Evolutionary conservation across 345 rosid genomes (phyloP), one percentile per base, ranked within the genome.

Genomic region (Excoecaria agallocha): DNA sequence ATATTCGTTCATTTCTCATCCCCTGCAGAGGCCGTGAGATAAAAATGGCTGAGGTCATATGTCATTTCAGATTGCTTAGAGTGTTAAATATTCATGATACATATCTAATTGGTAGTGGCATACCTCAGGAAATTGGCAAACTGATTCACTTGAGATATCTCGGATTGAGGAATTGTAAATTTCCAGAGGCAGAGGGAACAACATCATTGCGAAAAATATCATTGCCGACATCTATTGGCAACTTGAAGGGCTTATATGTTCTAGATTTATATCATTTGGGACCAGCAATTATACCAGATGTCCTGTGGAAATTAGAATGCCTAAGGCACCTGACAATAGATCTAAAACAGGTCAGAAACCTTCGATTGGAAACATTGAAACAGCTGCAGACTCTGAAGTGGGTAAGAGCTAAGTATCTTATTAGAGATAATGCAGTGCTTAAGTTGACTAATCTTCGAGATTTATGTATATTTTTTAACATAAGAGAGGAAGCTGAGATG

Each of bases 331-430:
- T 68, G n/a, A 2, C 35, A 7, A 12, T 68, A 8, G 30, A 12
- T 39, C 25, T n/a, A n/a, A 11, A 8, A 49, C 19, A 6, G 1
- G 3, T 38, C 19, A 17, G 17, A 9, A 13, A 6, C 0, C 12
- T 16, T 13, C 25, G 30, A 16, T 3, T 69, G 60, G 72, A 48
- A 25, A 48, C 56, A 12, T 48, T 67, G 16, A 46, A 17, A 15
- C n/a, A 67, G 10, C 12, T 69, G n/a, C 46, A 69, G 46, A 69
- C 72, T 13, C 17, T 69, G 48, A 69, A 69, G 60, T 7, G 24
- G 45, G 19, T 52, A 19, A 4, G 30, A 6, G 59, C 72, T 4
- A 30, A 50, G 46, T 25, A 7, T 30, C 48, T 69, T 13, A 69
- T 52, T 19, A 52, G 60, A 52, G 52, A 51, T 0, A 24, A 69